phyloP scores from a whole-genome alignment of 164 flowering plant species.

The Magnolia officinalis region DNA sequence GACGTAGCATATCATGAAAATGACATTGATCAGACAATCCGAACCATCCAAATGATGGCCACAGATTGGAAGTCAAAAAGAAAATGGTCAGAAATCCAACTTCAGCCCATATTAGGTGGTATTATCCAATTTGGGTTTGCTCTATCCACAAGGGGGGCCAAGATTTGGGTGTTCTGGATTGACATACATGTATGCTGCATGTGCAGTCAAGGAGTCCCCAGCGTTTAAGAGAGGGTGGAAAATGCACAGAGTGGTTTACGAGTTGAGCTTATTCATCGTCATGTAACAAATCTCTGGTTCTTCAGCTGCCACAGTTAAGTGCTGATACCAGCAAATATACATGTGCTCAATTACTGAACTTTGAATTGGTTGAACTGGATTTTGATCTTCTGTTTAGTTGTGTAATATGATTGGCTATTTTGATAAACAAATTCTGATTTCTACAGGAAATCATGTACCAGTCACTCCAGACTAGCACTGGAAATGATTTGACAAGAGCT shows the following conservation, averaged over 20 bases:
- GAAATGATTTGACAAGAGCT: slow-evolving; percentile 8
- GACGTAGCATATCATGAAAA: no score
- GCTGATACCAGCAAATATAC: background rate
- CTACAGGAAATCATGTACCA: slow-evolving; percentile 18
- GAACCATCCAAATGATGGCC: no score
- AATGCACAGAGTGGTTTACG: no score
- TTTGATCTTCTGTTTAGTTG: background rate
- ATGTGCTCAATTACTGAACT: background rate
- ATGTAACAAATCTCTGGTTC: background rate
- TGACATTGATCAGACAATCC: no score
- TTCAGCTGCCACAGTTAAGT: background rate
- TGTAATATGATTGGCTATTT: background rate
- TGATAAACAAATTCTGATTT: background rate
- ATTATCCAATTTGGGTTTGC: background rate
- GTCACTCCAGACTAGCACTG: slow-evolving; percentile 15
- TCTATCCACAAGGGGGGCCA: background rate
- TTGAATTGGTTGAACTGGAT: background rate
- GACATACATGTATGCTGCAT: background rate
- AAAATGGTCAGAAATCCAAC: no score
- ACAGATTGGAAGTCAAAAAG: no score
- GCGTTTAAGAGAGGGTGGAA: background rate
- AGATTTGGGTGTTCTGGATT: background rate
- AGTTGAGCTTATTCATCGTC: background rate
- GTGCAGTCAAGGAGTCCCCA: background rate
- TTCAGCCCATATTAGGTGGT: no score